These are phyloP conservation scores for Xylaria curta DNA, from an alignment of 495 filamentous ascomycete genomes.

Conservation along the genomic window DNA sequence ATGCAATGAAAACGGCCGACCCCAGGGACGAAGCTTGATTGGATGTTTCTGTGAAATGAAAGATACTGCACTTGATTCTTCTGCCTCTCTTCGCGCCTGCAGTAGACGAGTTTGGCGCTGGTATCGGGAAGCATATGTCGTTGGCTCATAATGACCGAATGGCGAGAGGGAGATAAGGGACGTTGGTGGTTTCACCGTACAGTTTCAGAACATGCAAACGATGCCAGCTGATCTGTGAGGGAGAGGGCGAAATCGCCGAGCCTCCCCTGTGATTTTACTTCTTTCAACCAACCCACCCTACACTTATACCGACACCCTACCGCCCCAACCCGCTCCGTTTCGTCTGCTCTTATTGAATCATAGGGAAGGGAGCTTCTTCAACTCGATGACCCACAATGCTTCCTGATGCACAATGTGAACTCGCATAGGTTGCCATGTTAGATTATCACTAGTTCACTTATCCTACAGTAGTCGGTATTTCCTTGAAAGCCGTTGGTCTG, in stretches of 20 bases:
- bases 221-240: not conserved
- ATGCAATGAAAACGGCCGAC: not conserved
- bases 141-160: conserved; percentile 13
- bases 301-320: too few species aligned
- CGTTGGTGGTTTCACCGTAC: conserved; percentile 17
- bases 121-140: not conserved
- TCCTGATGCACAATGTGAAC: not conserved
- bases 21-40: not conserved
- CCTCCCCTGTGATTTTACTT: conserved; percentile 6
- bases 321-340: too few species aligned
- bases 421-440: not conserved
- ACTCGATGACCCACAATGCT: not conserved
- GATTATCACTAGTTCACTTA: not conserved
- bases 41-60: conserved; percentile 16
- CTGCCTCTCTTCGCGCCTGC: not conserved
- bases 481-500: not conserved
- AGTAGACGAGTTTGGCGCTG: not conserved
- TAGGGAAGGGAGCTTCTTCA: not conserved
- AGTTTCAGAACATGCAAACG: conserved; percentile 16
- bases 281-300: not conserved
- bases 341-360: not conserved
- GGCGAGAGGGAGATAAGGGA: conserved; percentile 1
- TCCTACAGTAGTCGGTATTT: not conserved
- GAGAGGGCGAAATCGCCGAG: not conserved
- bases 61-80: not conserved